Base-by-base conservation (phyloP, 768 basidiomycete genomes). In the Pisolithus sp. region DNA sequence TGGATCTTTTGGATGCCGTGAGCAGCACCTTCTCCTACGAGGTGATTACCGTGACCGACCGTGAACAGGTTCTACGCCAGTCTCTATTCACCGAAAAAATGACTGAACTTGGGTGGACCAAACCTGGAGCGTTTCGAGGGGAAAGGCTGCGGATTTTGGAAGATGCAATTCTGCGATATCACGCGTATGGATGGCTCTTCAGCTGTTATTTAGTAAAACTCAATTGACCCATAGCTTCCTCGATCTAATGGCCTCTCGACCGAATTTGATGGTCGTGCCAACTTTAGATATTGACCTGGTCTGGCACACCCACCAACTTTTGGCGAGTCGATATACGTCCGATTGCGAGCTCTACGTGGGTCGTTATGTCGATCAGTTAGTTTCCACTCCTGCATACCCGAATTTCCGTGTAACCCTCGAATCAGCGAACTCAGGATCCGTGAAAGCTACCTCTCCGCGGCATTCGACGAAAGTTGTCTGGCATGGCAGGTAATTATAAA, bases 271-370 rank as follows among this genome's bases (percentile, higher is more conserved):
- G 61, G 70, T 75, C 37, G 80, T 82, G 2, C 81, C 83, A 10
- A 85, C 83, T 1, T 63, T 88, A n/a, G 85, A 87, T 54, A 85
- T 89, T 36, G 86, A 88, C 56, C 70, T 89, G 18, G 79, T 76
- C 4, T 87, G 86, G 85, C 86, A 89, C 55, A 84, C 83, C 0
- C 85, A 88, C 52, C 85, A 86, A 55, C 72, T 87, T 5, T 69
- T 76, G 61, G 71, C 72, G 0, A 52, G 50, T 2, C 67, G 69
- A 36, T 87, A 87, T 57, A 58, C 62, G 5, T 45, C 53, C 1
- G 76, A 83, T 52, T 77, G 78, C 41, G 62, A 63, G 51, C 63
- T 48, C 13, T 72, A 70, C 47, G 54, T 81, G 3, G 72, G 75
- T 0, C 71, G 73, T 20, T 76, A 70, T 31, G 62, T 84, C 23